A percentile compares a stretch with the other conserved stretches of the same genome.
These are phyloP conservation scores for Solanum ossicruentum DNA, from an alignment of 257 asterid genomes.

Conservation along the genomic window DNA sequence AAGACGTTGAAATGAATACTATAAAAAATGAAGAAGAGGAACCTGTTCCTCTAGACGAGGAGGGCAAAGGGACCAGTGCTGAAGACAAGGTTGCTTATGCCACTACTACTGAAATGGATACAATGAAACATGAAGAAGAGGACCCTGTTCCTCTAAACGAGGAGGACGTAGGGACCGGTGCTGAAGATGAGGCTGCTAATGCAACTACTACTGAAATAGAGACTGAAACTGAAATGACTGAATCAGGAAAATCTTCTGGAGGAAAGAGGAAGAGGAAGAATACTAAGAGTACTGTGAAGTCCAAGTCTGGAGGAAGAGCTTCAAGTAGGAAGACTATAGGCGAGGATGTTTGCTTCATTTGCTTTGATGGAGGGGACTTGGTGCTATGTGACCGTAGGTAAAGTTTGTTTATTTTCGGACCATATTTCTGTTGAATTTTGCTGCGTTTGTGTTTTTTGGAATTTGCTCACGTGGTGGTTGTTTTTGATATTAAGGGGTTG, in stretches of 20 bases:
- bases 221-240: constrained; percentile 55
- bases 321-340: constrained; percentile 41
- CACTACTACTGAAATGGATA: constrained; percentile 2
- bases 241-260: constrained; percentile 40
- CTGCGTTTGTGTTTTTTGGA: neutral
- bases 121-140: constrained; percentile 1
- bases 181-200: constrained; percentile 38
- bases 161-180: constrained; percentile 25
- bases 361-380: constrained; percentile 96
- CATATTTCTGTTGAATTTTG: neutral
- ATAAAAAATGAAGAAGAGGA: constrained; percentile 5
- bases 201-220: constrained; percentile 61
- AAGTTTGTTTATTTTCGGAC: constrained; percentile 4
- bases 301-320: constrained; percentile 33
- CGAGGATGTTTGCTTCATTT: constrained; percentile 94
- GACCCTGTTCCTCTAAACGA: constrained; percentile 5
- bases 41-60: neutral
- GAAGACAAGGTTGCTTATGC: constrained; percentile 21
- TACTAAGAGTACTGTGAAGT: constrained; percentile 26
- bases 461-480: neutral
- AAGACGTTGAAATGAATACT: constrained; percentile 10
- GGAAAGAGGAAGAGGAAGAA: constrained; percentile 68
- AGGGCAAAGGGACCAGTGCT: constrained; percentile 23
- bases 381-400: constrained; percentile 90
- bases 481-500: constrained; percentile 60